Conservation (phyloP, 106 monocot genomes). For the Hemerocallis citrina region DNA sequence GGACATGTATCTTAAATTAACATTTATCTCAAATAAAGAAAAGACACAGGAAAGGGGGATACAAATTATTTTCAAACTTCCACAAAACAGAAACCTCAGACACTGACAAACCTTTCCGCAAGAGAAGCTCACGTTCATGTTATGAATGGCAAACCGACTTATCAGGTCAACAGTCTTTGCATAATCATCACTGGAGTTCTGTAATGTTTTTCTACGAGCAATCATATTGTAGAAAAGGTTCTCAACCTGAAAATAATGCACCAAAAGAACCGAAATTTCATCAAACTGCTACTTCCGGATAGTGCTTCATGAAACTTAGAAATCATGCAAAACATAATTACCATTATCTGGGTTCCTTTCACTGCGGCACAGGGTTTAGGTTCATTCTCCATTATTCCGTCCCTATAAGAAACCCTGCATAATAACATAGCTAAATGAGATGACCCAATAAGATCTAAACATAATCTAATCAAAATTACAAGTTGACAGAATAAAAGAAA, state of each 20-base stretch:
- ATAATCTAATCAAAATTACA: background rate
- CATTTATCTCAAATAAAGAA: constrained; percentile 1
- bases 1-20: too few relatives aligned
- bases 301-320: too few relatives aligned
- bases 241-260: constrained; percentile 50
- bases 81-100: background rate
- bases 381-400: constrained; percentile 96
- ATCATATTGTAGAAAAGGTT: constrained; percentile 97
- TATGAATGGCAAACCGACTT: constrained; percentile 84
- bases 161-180: constrained; percentile 90
- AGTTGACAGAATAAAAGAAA: too few relatives aligned
- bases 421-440: background rate
- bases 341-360: constrained; percentile 97
- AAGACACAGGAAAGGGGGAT: background rate
- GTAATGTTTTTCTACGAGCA: constrained; percentile 88
- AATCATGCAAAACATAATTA: constrained; percentile 22
- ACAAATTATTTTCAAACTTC: background rate
- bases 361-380: constrained; percentile 97
- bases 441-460: background rate
- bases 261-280: background rate
- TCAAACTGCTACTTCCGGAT: too few relatives aligned
- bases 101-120: constrained; percentile 74
- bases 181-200: constrained; percentile 94
- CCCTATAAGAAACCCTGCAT: constrained; percentile 81
- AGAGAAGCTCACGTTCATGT: constrained; percentile 77